Evolutionary conservation across 1,139 yeast genomes (phyloP).

Genomic region (Yamadazyma sp.): DNA sequence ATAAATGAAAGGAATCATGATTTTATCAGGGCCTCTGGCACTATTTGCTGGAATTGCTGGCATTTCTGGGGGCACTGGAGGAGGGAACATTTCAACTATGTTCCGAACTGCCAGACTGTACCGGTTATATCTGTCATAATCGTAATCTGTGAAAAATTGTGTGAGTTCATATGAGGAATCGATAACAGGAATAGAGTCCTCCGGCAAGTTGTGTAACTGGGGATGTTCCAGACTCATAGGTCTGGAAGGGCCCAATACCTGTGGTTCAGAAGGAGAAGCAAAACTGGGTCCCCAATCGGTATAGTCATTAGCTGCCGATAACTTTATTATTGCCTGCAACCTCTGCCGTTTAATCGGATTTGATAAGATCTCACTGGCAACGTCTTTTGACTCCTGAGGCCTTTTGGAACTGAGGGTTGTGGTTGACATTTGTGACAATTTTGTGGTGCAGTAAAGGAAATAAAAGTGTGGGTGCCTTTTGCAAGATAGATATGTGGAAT

Average conservation of each 20-base stretch:
- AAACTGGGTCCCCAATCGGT: background rate
- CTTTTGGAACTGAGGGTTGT: background rate
- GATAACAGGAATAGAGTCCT: slow-evolving; percentile 38
- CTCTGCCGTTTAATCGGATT: slow-evolving; percentile 14
- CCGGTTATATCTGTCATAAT: slow-evolving; percentile 14
- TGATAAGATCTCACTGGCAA: slow-evolving; percentile 9
- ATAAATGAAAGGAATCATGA: slow-evolving; percentile 47
- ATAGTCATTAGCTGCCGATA: background rate
- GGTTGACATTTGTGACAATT: background rate
- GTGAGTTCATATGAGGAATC: slow-evolving; percentile 27
- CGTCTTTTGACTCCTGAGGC: slow-evolving; percentile 2
- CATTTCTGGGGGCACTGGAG: slow-evolving; percentile 39
- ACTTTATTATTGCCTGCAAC: slow-evolving; percentile 5
- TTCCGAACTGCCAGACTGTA: slow-evolving; percentile 21
- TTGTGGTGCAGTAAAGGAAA: background rate
- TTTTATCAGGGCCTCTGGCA: slow-evolving; percentile 22
- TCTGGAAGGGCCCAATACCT: background rate
- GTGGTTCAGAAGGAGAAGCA: background rate
- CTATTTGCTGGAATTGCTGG: slow-evolving; percentile 14
- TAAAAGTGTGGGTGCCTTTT: background rate
- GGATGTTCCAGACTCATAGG: slow-evolving; percentile 5
- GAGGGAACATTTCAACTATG: slow-evolving; percentile 37
- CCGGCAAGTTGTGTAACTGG: slow-evolving; percentile 28
- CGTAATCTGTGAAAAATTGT: slow-evolving; percentile 40
- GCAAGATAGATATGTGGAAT: background rate